Conservation (phyloP, 805 yeast species). For the Candida mattraensis region DNA sequence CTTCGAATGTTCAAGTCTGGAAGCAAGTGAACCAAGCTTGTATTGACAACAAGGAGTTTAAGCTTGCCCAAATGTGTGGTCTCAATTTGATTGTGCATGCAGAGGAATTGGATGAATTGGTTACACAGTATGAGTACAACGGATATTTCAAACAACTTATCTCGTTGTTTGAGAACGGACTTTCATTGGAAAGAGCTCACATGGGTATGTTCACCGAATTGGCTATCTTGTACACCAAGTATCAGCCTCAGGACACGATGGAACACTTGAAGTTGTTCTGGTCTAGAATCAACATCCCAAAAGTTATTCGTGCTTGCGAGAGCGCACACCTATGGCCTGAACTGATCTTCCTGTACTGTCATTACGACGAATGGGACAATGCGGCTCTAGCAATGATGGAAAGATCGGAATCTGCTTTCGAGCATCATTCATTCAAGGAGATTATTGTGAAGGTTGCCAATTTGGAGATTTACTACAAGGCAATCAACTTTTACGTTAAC, state of each 20-base stretch:
- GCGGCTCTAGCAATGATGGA: constrained; percentile 97
- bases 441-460: constrained; percentile 92
- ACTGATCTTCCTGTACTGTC: constrained; percentile 92
- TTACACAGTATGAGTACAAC: constrained; percentile 77
- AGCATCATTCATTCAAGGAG: constrained; percentile 92
- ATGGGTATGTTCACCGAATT: constrained; percentile 99
- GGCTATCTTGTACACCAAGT: constrained; percentile 87
- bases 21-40: constrained; percentile 97
- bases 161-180: constrained; percentile 90
- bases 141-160: constrained; percentile 93
- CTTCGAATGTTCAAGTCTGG: constrained; percentile 92
- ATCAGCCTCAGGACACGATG: constrained; percentile 85
- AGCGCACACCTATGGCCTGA: constrained; percentile 95
- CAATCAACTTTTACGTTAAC: constrained; percentile 88
- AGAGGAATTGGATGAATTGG: constrained; percentile 91
- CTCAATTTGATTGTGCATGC: constrained; percentile 96
- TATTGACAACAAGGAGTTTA: constrained; percentile 90
- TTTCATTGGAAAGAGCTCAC: constrained; percentile 96
- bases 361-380: constrained; percentile 99
- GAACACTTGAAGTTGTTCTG: constrained; percentile 97
- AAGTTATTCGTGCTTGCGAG: constrained; percentile 92
- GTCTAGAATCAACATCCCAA: constrained; percentile 97
- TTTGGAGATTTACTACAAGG: constrained; percentile 95
- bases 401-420: constrained; percentile 88
- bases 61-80: constrained; percentile 98